Evolutionary conservation across 1,284 basidiomycete species (phyloP).

Genomic region (Trametes hirsuta): DNA sequence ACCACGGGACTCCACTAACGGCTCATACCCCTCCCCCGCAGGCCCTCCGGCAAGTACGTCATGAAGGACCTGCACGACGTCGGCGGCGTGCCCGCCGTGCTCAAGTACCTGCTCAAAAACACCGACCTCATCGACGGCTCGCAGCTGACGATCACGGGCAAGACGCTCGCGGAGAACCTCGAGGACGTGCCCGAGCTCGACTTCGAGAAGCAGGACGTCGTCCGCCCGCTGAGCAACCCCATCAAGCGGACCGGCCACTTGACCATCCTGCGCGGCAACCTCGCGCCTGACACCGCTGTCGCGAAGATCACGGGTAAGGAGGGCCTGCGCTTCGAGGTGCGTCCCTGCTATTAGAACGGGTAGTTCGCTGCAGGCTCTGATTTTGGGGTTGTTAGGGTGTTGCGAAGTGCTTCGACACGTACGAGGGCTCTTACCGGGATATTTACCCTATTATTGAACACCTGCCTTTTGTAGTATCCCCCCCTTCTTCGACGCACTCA

Average conservation of each 20-base stretch:
- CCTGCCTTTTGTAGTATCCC: slow-evolving; percentile 56
- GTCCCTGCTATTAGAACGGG: slow-evolving; percentile 13
- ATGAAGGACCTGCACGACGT: slow-evolving; percentile 97
- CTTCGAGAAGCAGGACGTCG: slow-evolving; percentile 83
- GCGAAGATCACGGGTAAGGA: slow-evolving; percentile 98
- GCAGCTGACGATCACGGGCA: slow-evolving; percentile 93
- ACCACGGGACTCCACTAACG: background rate
- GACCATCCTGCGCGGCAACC: slow-evolving; percentile 88
- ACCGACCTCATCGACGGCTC: slow-evolving; percentile 88
- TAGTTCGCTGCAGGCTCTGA: background rate
- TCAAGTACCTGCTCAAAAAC: slow-evolving; percentile 88
- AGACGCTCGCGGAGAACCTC: slow-evolving; percentile 91
- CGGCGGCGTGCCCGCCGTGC: slow-evolving; percentile 83
- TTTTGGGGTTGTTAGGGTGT: slow-evolving; percentile 48
- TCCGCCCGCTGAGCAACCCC: slow-evolving; percentile 79
- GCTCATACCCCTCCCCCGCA: slow-evolving; percentile 29
- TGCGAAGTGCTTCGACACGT: slow-evolving; percentile 81
- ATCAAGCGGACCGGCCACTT: slow-evolving; percentile 93
- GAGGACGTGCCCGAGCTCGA: slow-evolving; percentile 78
- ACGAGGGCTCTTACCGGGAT: background rate
- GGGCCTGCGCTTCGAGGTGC: slow-evolving; percentile 83
- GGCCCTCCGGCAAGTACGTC: slow-evolving; percentile 91
- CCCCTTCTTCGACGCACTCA: slow-evolving; percentile 84
- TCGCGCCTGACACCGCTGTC: slow-evolving; percentile 91
- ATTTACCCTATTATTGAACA: too few species aligned